phyloP scores from a whole-genome alignment of 352 stramenopile species.

The Hyaloperonospora arabidopsidis region DNA sequence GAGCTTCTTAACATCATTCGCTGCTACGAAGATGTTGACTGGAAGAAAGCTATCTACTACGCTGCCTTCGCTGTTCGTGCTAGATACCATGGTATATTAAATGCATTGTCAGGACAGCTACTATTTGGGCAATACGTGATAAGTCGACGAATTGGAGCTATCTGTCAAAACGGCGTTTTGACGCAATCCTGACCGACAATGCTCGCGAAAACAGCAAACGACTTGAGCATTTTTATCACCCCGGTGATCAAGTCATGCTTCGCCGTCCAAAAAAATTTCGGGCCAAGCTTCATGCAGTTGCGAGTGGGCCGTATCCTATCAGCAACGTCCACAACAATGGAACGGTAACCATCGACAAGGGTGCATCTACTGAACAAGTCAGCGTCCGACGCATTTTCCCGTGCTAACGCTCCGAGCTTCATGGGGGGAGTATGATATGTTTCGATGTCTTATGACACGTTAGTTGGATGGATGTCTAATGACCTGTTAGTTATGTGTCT shows the following conservation, averaged over 20 bases:
- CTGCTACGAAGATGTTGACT: constrained; percentile 1
- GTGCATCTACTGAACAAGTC: not conserved
- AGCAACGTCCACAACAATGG: constrained; percentile 9
- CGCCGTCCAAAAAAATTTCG: constrained; percentile 5
- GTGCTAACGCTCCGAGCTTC: not conserved
- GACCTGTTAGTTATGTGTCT: no score
- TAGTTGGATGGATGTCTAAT: no score
- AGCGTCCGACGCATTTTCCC: constrained; percentile 15
- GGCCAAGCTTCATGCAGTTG: not conserved
- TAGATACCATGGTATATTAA: constrained; percentile 9
- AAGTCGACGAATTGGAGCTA: constrained; percentile 11
- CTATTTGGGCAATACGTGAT: constrained; percentile 14
- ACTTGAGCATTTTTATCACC: constrained; percentile 12
- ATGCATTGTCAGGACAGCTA: constrained; percentile 7
- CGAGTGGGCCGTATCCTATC: constrained; percentile 4
- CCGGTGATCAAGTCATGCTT: constrained; percentile 7
- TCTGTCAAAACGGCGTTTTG: constrained; percentile 8
- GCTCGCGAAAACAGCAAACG: constrained; percentile 12
- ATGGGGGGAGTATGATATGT: constrained; percentile 12
- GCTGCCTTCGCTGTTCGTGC: constrained; percentile 8
- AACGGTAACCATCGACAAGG: constrained; percentile 6
- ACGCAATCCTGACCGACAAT: constrained; percentile 11
- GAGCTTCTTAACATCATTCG: constrained; percentile 6
- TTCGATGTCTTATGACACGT: no score
- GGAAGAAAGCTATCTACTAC: constrained; percentile 5